Evolutionary conservation across 257 asterid species (phyloP), one percentile per base, ranked within the genome.

Genomic region (Ilex asprella): DNA sequence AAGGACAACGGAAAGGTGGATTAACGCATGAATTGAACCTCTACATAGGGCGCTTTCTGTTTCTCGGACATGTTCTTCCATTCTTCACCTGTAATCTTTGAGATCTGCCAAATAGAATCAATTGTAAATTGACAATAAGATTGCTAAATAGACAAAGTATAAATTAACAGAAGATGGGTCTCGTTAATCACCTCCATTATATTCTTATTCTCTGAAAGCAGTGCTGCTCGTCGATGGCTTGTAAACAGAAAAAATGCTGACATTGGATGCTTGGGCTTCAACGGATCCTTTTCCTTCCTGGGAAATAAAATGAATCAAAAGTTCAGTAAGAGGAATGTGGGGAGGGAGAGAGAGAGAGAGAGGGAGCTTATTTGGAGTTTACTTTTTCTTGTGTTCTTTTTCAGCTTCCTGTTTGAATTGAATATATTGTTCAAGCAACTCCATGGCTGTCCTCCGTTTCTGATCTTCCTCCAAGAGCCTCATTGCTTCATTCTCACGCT

Each of bases 281-380:
- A 65, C 8, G 96, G 96, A 66, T 91, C 96, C 31, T 81, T 91
- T 66, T 86, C 98, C 79, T 88, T 91, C 87, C 95, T 91, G 71
- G 63, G 13, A 62, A 32, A 59, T 55, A 9, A 43, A n/a, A 69
- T 27, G 10, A 56, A 9, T 44, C 50, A 44, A 3, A 29, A 44
- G 5, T 61, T 59, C 43, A 74, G 56, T 30, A 66, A 57, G 49
- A 10, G 39, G 50, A 11, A 12, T 21, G 29, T 35, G 61, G 3
- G n/a, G n/a, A n/a, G n/a, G n/a, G n/a, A n/a, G n/a, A n/a, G n/a
- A n/a, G n/a, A n/a, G n/a, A n/a, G n/a, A 16, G 52, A 56, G 58
- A 16, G 35, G 46, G 12, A 16, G 10, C 5, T 12, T n/a, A 50
- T 50, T 39, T 4, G 21, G 3, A 14, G 7, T 29, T 49, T 76